Base-by-base conservation (phyloP, 768 basidiomycete genomes). In the Pisolithus marmoratus region DNA sequence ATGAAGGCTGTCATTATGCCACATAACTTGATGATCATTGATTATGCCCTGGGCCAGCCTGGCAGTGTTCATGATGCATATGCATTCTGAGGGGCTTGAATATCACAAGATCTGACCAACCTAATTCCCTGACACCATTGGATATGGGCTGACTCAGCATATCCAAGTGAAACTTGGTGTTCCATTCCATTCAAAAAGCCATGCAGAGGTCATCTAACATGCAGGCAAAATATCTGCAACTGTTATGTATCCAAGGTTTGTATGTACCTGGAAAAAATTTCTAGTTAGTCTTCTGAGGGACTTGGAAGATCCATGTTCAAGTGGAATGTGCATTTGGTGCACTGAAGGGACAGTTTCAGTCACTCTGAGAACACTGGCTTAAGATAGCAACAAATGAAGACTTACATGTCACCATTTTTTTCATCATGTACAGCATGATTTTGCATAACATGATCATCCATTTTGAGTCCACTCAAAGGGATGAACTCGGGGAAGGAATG, bases 1-100 rank as follows among this genome's bases (percentile, higher is more conserved):
- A 6, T 29, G 29, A 29, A 67, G 67, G 47, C 62, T 7, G 58
- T 67, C 6, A 60, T 59, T 0, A 56, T 66, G 23, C 49, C 41
- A 2, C 62, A 63, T 1, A 64, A 69, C 46, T 51, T 70, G 0
- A 52, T 52, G 2, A 64, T 68, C 5, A 56, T 69, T 8, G 59
- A 70, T 46, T 70, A 65, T 38, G 54, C 56, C 9, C 45, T 65
- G 8, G 66, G 67, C 2, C 60, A 61, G 19, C 58, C 58, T 44
- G 63, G 67, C 3, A 67, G 65, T 27, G 50, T 58, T 0, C 68
- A 69, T 49, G 61, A 66, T 40, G 12, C 14, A 31, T 46, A 46
- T 8, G 15, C 46, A 27, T 46, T 46, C 27, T 17, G 19, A 31
- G 46, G 12, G 12, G 31, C 46, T 7, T 6, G 11, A 22, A 34